Base-by-base conservation (phyloP, 129 eudicot genomes). In the Oenanthe sinensis region DNA sequence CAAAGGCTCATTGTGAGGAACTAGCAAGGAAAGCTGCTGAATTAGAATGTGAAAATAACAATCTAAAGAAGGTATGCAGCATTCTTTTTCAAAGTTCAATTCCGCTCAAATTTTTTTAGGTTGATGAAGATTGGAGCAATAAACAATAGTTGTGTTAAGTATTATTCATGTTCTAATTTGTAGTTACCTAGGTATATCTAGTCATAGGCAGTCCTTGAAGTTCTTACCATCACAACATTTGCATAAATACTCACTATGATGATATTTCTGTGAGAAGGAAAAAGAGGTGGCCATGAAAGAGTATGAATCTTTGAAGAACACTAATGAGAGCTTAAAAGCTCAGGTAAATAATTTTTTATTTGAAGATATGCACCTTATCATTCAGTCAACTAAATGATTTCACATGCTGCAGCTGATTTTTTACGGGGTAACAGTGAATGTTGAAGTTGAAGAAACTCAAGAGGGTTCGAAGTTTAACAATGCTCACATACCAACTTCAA, bases 1-100 rank as follows among this genome's bases (percentile, higher is more conserved):
- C 67, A 46, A 81, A 94, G 98, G 98, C 98, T 19, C 78, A 83
- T 80, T 81, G 80, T 68, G 91, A 86, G 60, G 97, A 91, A 72
- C 75, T 94, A 49, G 86, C 86, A 68, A 80, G 86, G 85, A 91
- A 88, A 85, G 96, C 97, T 79, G 87, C 89, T 33, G 91, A 85
- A 52, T 60, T 91, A 52, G 85, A 83, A 54, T 71, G 85, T 75
- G 98, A 91, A 84, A 94, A 94, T 71, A 96, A 88, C 76, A 88
- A 84, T 37, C 63, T 94, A 70, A 94, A 88, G 86, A 90, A 65
- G 92, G 96, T 90, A 77, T 0, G 82, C 75, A 14, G 1, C 42
- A 37, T 44, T 36, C 22, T 71, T 8, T 44, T 45, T 78, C 22
- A 5, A 24, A 28, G 50, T 73, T 37, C 19, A 0, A 67, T n/a